Evolutionary conservation across 1,284 basidiomycete genomes (phyloP).

Genomic region (Polyporus tsugae): DNA sequence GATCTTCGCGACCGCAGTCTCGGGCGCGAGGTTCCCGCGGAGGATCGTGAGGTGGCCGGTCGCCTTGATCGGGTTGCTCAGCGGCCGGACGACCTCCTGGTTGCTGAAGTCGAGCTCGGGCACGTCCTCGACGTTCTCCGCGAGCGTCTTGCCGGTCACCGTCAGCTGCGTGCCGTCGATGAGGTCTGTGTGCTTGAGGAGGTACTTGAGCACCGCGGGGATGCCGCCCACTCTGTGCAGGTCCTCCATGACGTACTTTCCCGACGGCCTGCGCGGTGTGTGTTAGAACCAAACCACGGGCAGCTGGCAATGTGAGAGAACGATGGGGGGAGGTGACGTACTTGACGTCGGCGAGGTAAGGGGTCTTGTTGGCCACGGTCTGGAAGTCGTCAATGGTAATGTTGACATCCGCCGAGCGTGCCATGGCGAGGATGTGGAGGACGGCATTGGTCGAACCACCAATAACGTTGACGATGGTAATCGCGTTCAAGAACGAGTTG

Average conservation of each 20-base stretch:
- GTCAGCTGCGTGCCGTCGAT: slow-evolving; percentile 94
- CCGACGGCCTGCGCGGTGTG: slow-evolving; percentile 71
- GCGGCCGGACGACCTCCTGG: slow-evolving; percentile 85
- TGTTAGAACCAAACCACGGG: slow-evolving; percentile 2
- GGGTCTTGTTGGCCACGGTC: slow-evolving; percentile 84
- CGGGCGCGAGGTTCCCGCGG: slow-evolving; percentile 90
- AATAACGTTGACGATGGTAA: slow-evolving; percentile 83
- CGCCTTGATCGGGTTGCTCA: slow-evolving; percentile 87
- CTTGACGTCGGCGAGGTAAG: slow-evolving; percentile 95
- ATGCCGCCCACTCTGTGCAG: slow-evolving; percentile 92
- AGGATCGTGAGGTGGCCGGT: slow-evolving; percentile 95
- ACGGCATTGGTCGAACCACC: slow-evolving; percentile 96
- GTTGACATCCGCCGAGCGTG: slow-evolving; percentile 87
- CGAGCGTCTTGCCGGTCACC: slow-evolving; percentile 93
- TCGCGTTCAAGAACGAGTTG: slow-evolving; percentile 91
- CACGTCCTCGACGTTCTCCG: slow-evolving; percentile 89
- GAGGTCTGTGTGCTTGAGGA: slow-evolving; percentile 86
- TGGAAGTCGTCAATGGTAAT: slow-evolving; percentile 97
- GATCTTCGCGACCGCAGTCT: slow-evolving; percentile 93
- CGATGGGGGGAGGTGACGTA: slow-evolving; percentile 40
- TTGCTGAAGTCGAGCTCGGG: slow-evolving; percentile 78
- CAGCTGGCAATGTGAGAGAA: no score
- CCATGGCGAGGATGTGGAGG: slow-evolving; percentile 94
- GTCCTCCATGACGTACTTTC: slow-evolving; percentile 97
- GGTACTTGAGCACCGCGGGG: slow-evolving; percentile 84